phyloP scores from a whole-genome alignment of 169 alveolate species.

The Eimeria acervulina region DNA sequence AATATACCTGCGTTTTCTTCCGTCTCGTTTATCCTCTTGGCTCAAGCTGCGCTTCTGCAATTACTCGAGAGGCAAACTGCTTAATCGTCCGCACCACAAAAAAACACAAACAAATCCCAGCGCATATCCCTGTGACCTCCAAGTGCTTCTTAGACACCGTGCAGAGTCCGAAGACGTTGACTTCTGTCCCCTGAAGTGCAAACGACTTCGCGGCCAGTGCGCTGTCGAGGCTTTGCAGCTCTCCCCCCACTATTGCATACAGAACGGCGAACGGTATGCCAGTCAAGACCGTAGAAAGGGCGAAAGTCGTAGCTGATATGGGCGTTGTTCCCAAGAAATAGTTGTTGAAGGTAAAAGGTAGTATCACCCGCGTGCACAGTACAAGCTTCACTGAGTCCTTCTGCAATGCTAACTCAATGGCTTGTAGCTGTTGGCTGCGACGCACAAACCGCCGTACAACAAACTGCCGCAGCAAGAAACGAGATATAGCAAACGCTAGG shows the following conservation, averaged over 20 bases:
- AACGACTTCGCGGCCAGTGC: slow-evolving; percentile 72
- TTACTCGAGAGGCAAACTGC: slow-evolving; percentile 44
- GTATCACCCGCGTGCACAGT: slow-evolving; percentile 57
- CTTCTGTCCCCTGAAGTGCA: slow-evolving; percentile 50
- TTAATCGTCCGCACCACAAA: slow-evolving; percentile 65
- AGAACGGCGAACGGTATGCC: slow-evolving; percentile 72
- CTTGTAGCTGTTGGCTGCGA: slow-evolving; percentile 59
- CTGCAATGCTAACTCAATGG: slow-evolving; percentile 52
- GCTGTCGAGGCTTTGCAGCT: slow-evolving; percentile 71
- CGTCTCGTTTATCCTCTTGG: neutral
- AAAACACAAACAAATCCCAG: slow-evolving; percentile 23
- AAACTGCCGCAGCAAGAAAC: slow-evolving; percentile 69
- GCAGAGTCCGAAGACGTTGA: slow-evolving; percentile 34
- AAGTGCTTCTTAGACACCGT: slow-evolving; percentile 70
- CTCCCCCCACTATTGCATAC: slow-evolving; percentile 70
- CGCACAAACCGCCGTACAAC: slow-evolving; percentile 62
- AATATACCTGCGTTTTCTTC: neutral
- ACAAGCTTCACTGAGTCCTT: slow-evolving; percentile 70
- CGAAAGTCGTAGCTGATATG: slow-evolving; percentile 42
- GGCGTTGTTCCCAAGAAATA: slow-evolving; percentile 69
- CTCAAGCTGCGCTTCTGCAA: slow-evolving; percentile 58
- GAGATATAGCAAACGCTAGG: slow-evolving; percentile 50
- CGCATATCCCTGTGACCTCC: slow-evolving; percentile 58
- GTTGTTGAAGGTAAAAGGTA: slow-evolving; percentile 74
- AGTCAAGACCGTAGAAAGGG: slow-evolving; percentile 45